Conservation (phyloP, 23 red algal species). For the Cyanidiococcus yangmingshanensis region DNA sequence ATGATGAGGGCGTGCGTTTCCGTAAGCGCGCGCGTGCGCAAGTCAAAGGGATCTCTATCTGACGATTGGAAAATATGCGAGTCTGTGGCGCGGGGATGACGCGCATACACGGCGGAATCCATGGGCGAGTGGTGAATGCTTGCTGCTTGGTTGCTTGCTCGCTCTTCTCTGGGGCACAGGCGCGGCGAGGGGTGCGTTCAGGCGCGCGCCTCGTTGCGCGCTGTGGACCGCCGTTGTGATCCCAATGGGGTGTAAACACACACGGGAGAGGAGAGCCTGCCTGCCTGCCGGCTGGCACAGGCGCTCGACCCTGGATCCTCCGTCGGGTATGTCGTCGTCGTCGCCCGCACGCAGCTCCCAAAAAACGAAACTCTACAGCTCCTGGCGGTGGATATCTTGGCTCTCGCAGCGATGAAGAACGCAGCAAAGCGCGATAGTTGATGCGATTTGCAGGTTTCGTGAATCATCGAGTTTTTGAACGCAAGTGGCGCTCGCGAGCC, state of each 20-base stretch:
- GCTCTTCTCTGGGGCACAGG: neutral
- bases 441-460: slow-evolving; percentile 51
- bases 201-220: neutral
- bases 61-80: too few species aligned
- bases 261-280: neutral
- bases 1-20: too few species aligned
- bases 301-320: neutral
- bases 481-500: slow-evolving; percentile 64
- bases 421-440: slow-evolving; percentile 59
- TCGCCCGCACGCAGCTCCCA: neutral
- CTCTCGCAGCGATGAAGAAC: slow-evolving; percentile 69
- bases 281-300: too few species aligned
- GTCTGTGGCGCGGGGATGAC: too few species aligned
- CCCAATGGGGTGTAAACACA: neutral
- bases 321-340: neutral
- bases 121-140: too few species aligned
- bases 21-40: too few species aligned
- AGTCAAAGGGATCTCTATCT: too few species aligned
- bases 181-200: neutral
- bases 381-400: slow-evolving; percentile 26
- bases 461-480: slow-evolving; percentile 82
- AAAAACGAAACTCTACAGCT: slow-evolving; percentile 10
- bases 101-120: too few species aligned
- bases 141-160: too few species aligned
- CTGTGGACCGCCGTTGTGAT: neutral